phyloP scores from a whole-genome alignment of 2,329 filamentous ascomycete genomes.

The Bertia moriformis region DNA sequence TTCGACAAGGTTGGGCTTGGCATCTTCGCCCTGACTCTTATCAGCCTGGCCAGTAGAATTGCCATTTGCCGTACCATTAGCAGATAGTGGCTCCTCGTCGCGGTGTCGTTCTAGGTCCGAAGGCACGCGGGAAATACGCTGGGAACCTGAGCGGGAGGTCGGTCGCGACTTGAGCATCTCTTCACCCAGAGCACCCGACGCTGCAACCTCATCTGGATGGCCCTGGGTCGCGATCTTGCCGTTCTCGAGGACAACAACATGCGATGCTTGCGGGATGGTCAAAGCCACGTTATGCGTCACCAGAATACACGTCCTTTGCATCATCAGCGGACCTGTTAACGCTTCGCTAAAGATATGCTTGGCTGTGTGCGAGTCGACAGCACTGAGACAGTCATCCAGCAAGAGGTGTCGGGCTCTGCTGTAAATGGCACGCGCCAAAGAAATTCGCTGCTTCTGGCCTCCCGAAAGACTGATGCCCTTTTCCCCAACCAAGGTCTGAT shows the following conservation, averaged over 20 bases:
- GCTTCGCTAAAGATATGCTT: constrained; percentile 56
- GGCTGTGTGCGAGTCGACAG: constrained; percentile 57
- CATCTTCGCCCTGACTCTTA: constrained; percentile 6
- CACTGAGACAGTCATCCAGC: constrained; percentile 60
- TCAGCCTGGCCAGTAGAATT: neutral
- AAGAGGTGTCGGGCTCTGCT: constrained; percentile 56
- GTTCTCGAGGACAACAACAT: constrained; percentile 45
- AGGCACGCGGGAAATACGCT: constrained; percentile 30
- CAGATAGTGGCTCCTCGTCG: neutral
- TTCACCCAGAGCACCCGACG: constrained; percentile 43
- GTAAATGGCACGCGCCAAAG: constrained; percentile 58
- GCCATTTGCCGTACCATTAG: neutral
- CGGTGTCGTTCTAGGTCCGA: constrained; percentile 22
- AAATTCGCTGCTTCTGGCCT: constrained; percentile 64
- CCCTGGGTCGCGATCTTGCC: constrained; percentile 41
- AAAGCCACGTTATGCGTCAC: constrained; percentile 51
- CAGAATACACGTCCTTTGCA: constrained; percentile 46
- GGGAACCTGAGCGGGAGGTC: constrained; percentile 39
- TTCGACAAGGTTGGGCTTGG: constrained; percentile 22
- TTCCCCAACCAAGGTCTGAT: constrained; percentile 59
- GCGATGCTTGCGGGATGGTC: constrained; percentile 38
- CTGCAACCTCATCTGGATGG: constrained; percentile 37
- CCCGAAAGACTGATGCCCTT: constrained; percentile 64
- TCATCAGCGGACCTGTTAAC: constrained; percentile 47
- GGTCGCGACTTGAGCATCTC: constrained; percentile 24